Base-by-base conservation (phyloP, 75 land plant species). In the Chamaecyparis obtusa region DNA sequence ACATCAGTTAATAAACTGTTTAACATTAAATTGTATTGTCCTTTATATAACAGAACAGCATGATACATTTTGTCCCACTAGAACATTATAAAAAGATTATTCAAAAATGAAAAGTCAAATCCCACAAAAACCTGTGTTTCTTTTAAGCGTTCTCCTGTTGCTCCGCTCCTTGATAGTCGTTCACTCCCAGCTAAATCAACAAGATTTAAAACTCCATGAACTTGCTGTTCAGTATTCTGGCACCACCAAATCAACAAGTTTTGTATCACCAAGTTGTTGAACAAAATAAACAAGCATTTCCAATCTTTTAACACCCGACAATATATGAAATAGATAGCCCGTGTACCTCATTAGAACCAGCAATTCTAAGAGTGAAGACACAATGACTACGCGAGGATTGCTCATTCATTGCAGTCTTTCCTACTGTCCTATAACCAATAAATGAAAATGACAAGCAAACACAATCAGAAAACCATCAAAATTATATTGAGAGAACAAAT, bases 141-240 rank as follows among this genome's bases (percentile, higher is more conserved):
- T 51, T 92, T 91, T 36, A 92, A 78, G 35, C 92, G 88, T 32
- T 91, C 92, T 17, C 92, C 92, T 6, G 90, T 91, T 16, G 92
- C 81, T 41, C 93, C 89, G 84, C 92, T 92, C 56, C 88, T 84
- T 14, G 92, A 91, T 24, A 91, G 92, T 30, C 92, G 92, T 89
- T 91, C 92, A 57, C 92, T 91, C 49, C 92, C 92, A n/a, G 92
- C 92, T 64, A 92, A 76, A 88, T 91, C 93, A 67, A 92, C 91
- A 86, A 92, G 93, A 71, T 91, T 91, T 5, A 92, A 92, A 32
- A 88, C 90, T 84, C 92, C 92, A 30, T 88, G 92, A 11, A 91
- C 92, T 60, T 88, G 85, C 36, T 91, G 92, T 76, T 92, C 92
- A 19, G 93, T 92, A 78, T 86, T 83, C 92, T 91, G 83, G 27